These are phyloP conservation scores for Hibiscus tridactylites DNA, from an alignment of 345 rosid genomes.

Conservation along the genomic window DNA sequence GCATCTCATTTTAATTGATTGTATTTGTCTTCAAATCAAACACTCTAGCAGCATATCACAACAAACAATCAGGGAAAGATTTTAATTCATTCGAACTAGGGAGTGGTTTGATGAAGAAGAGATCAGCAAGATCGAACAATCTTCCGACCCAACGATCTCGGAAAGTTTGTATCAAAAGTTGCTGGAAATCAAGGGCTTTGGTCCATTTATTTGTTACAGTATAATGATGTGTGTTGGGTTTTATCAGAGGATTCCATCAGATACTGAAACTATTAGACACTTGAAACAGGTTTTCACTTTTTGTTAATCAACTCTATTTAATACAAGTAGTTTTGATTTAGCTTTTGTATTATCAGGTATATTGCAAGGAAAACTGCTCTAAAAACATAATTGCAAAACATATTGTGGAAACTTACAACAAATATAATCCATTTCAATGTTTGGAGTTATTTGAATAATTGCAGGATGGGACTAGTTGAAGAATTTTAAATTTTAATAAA, in stretches of 20 bases:
- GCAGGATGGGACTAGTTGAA: not conserved
- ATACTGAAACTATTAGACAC: constrained; percentile 37
- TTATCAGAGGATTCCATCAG: constrained; percentile 37
- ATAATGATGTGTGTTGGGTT: constrained; percentile 41
- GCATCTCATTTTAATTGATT: no score
- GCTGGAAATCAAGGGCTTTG: constrained; percentile 27
- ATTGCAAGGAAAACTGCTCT: constrained; percentile 17
- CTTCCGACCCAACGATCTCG: not conserved
- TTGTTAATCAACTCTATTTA: constrained; percentile 7
- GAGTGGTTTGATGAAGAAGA: not conserved
- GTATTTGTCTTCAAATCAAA: no score
- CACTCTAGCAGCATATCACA: no score
- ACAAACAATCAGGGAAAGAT: no score
- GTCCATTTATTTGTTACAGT: constrained; percentile 31
- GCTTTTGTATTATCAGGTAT: constrained; percentile 7
- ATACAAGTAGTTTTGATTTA: not conserved
- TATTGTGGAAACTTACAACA: constrained; percentile 20
- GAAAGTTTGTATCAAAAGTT: not conserved
- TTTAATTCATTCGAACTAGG: no score
- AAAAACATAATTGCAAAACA: not conserved
- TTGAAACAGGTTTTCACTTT: constrained; percentile 9
- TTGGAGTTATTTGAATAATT: not conserved
- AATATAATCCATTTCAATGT: not conserved
- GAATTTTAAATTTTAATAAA: no score
- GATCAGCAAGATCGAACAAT: constrained; percentile 16